These are phyloP conservation scores for Rubroshorea leprosula DNA, from an alignment of 345 rosid species.

Conservation along the genomic window DNA sequence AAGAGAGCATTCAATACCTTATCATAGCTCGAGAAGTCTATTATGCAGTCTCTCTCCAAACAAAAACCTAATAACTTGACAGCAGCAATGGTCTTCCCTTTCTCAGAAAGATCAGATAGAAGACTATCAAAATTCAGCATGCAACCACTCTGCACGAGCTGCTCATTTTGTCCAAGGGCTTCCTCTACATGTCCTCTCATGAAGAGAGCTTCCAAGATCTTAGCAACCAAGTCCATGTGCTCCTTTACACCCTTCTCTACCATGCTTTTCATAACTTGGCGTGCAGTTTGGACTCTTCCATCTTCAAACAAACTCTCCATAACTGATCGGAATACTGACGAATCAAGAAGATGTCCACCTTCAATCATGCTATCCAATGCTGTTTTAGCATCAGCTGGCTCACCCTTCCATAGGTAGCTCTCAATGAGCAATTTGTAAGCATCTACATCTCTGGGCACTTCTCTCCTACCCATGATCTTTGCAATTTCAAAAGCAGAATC, in stretches of 20 bases:
- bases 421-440: constrained; percentile 64
- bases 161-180: constrained; percentile 78
- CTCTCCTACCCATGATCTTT: constrained; percentile 79
- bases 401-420: constrained; percentile 89
- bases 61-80: constrained; percentile 65
- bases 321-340: constrained; percentile 62
- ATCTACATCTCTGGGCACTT: constrained; percentile 60
- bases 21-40: constrained; percentile 62
- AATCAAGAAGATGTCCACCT: constrained; percentile 67
- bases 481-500: constrained; percentile 72
- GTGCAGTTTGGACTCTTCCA: constrained; percentile 85
- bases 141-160: constrained; percentile 51
- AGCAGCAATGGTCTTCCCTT: constrained; percentile 85
- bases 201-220: constrained; percentile 79
- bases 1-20: constrained; percentile 81
- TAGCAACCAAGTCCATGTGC: constrained; percentile 68
- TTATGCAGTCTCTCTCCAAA: constrained; percentile 57
- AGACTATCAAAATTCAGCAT: constrained; percentile 52
- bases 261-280: constrained; percentile 86
- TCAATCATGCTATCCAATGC: constrained; percentile 83
- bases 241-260: constrained; percentile 73
- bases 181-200: constrained; percentile 89
- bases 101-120: constrained; percentile 55
- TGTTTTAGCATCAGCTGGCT: constrained; percentile 84
- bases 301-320: constrained; percentile 85